phyloP scores from a whole-genome alignment of 306 rosid genomes.

The Cucumis sativus region Cucumber_9930_V3 NC_026656.2:8562501-8563000 shows the following conservation, averaged over 20 bases:
- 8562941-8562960: conserved; percentile 72
- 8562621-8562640: conserved; percentile 85
- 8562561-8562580: conserved; percentile 88
- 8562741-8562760: conserved; percentile 87
- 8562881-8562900: conserved; percentile 52
- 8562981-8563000: conserved; percentile 47
- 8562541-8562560: conserved; percentile 85
- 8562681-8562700: conserved; percentile 84
- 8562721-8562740: conserved; percentile 86
- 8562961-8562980: conserved; percentile 47
- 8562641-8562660: conserved; percentile 76
- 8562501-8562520: conserved; percentile 80
- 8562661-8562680: conserved; percentile 77
- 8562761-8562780: conserved; percentile 78
- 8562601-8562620: conserved; percentile 64
- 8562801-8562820: conserved; percentile 82
- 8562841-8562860: conserved; percentile 84
- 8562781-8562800: conserved; percentile 64
- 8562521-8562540: conserved; percentile 87
- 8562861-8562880: conserved; percentile 55
- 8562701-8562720: conserved; percentile 84
- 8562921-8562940: conserved; percentile 90
- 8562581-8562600: conserved; percentile 71
- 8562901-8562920: conserved; percentile 82
- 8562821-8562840: conserved; percentile 87